Evolutionary conservation across 495 filamentous ascomycete genomes (phyloP).

Genomic region (Durotheca rogersii): DNA sequence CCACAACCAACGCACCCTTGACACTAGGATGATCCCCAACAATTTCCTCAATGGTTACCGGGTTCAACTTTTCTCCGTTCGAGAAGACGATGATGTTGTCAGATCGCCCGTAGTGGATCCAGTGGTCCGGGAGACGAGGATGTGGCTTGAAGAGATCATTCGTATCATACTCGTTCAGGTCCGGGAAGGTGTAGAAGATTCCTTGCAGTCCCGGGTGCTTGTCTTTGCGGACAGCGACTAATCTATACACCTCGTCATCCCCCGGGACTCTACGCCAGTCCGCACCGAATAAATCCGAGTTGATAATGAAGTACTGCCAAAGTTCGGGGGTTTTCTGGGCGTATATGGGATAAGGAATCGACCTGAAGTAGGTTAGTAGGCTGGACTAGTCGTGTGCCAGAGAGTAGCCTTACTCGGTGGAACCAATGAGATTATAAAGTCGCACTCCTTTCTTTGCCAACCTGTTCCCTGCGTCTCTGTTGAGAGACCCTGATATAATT

Average conservation of each 20-base stretch:
- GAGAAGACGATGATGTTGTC: conserved; percentile 66
- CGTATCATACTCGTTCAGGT: conserved; percentile 52
- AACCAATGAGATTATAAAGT: conserved; percentile 39
- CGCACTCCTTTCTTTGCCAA: conserved; percentile 35
- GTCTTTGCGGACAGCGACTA: conserved; percentile 50
- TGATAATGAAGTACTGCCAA: conserved; percentile 56
- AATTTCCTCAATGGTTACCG: conserved; percentile 52
- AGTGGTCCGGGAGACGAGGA: conserved; percentile 48
- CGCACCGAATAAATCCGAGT: conserved; percentile 43
- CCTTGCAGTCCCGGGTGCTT: conserved; percentile 45
- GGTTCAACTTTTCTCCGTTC: conserved; percentile 66
- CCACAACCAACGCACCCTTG: conserved; percentile 52
- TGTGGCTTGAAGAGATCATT: conserved; percentile 59
- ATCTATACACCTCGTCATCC: conserved; percentile 50
- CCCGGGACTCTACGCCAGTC: conserved; percentile 46
- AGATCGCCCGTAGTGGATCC: conserved; percentile 52
- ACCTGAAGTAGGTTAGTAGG: conserved; percentile 38
- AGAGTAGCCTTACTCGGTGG: conserved; percentile 42
- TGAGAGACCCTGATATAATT: conserved; percentile 38
- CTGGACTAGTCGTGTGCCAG: neutral
- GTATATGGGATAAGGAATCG: conserved; percentile 41
- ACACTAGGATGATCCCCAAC: conserved; percentile 49
- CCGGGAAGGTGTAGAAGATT: conserved; percentile 56
- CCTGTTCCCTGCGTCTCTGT: conserved; percentile 38
- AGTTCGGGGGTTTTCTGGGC: conserved; percentile 41